Conservation (phyloP, 1,139 yeast species). For the Suhomyces wounanorum region DNA sequence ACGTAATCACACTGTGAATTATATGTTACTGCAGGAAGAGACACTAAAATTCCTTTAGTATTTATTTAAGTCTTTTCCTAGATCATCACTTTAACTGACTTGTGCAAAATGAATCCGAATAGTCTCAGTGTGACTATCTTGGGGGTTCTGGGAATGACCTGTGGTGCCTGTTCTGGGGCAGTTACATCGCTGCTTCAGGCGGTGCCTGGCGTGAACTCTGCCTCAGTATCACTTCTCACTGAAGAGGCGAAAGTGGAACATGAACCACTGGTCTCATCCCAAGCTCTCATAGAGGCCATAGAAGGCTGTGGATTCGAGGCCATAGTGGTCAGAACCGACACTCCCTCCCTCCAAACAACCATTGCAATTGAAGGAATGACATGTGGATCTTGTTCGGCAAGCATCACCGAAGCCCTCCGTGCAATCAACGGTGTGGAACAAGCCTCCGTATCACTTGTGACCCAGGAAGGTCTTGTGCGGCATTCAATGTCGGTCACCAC, state of each 20-base stretch:
- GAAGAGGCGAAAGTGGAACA: slow-evolving; percentile 37
- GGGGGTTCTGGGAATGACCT: slow-evolving; percentile 39
- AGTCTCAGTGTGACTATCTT: slow-evolving; percentile 7
- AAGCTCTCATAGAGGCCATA: slow-evolving; percentile 22
- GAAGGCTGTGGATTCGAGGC: slow-evolving; percentile 45
- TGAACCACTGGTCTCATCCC: slow-evolving; percentile 16
- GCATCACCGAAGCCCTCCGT: slow-evolving; percentile 59
- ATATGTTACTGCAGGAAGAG: background rate
- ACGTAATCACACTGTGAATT: slow-evolving; percentile 4
- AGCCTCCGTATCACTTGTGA: slow-evolving; percentile 68
- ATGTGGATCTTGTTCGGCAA: slow-evolving; percentile 75
- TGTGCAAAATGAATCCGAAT: background rate
- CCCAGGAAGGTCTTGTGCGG: slow-evolving; percentile 66
- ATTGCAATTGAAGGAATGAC: slow-evolving; percentile 69
- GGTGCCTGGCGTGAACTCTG: slow-evolving; percentile 28
- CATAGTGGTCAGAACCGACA: slow-evolving; percentile 11
- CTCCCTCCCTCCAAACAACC: slow-evolving; percentile 10
- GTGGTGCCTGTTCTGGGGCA: slow-evolving; percentile 39
- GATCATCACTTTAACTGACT: background rate
- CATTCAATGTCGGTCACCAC: slow-evolving; percentile 41
- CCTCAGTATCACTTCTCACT: slow-evolving; percentile 37
- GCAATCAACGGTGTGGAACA: slow-evolving; percentile 47
- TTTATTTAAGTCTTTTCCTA: background rate
- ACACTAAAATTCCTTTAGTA: background rate
- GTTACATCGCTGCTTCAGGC: slow-evolving; percentile 28